Evolutionary conservation across 345 rosid genomes (phyloP).

Genomic region (Tarenaya hassleriana): DNA sequence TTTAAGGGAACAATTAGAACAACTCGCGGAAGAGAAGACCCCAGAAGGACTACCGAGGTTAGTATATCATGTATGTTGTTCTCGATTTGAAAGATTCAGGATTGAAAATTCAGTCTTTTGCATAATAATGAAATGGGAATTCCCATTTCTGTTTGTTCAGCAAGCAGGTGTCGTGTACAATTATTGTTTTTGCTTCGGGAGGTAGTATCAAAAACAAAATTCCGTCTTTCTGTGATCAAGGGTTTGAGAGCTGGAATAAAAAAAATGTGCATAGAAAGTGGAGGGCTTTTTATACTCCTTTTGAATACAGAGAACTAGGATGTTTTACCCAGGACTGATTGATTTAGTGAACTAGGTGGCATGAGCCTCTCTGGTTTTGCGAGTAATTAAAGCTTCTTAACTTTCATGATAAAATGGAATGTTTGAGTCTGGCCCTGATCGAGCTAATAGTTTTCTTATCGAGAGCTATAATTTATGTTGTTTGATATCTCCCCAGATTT

Average conservation of each 20-base stretch:
- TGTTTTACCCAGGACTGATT: no score
- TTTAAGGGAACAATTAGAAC: conserved; percentile 66
- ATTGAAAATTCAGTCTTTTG: background rate
- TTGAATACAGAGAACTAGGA: no score
- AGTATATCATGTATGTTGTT: conserved; percentile 4
- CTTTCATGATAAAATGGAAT: background rate
- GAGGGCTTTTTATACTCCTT: no score
- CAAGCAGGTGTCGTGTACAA: background rate
- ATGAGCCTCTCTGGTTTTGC: no score
- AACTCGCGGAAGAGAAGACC: conserved; percentile 65
- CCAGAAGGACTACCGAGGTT: conserved; percentile 72
- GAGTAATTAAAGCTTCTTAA: background rate
- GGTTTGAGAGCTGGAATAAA: no score
- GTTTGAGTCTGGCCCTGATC: background rate
- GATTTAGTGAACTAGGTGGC: no score
- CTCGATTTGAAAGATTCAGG: background rate
- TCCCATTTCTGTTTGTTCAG: background rate
- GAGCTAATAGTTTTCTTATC: background rate
- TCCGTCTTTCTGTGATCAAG: background rate
- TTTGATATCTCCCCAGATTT: conserved; percentile 39
- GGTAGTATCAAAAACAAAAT: background rate
- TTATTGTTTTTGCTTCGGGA: background rate
- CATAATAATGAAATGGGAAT: background rate
- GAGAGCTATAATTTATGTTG: background rate
- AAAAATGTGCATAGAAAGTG: no score